Percentiles rank a stretch among this genome's conserved stretches.
phyloP scores from a whole-genome alignment of 257 asterid genomes.

The Prunella vulgaris region DNA sequence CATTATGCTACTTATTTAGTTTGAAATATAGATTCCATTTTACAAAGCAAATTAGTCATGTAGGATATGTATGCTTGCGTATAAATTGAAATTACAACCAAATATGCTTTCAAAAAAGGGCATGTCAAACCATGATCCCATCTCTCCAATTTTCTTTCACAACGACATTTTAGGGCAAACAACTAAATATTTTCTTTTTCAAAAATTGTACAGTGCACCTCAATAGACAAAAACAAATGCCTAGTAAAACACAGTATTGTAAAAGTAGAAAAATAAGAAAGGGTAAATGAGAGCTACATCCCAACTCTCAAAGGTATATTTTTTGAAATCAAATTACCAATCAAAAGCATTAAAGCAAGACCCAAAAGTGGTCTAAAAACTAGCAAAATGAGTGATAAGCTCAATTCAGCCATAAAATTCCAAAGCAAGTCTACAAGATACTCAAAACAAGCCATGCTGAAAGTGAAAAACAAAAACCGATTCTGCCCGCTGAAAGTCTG shows the following conservation, averaged over 20 bases:
- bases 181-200: background rate
- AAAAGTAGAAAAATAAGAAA: background rate
- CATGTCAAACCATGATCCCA: background rate
- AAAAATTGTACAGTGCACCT: background rate
- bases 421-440: background rate
- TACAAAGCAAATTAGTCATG: background rate
- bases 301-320: background rate
- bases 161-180: background rate
- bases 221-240: background rate
- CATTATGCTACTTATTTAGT: background rate
- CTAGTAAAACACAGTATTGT: too few relatives aligned
- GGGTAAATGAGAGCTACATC: background rate
- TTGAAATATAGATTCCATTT: background rate
- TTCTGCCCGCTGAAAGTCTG: background rate
- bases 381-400: background rate
- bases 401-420: background rate
- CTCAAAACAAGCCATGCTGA: background rate
- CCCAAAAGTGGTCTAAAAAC: background rate
- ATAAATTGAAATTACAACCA: background rate
- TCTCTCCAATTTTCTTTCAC: background rate
- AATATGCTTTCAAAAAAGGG: background rate
- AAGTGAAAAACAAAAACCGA: background rate
- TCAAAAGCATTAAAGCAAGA: background rate
- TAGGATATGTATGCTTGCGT: background rate
- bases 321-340: background rate